Evolutionary conservation across 768 basidiomycete genomes (phyloP), one percentile per base, ranked within the genome.

Genomic region (Leccinum rimulosum): DNA sequence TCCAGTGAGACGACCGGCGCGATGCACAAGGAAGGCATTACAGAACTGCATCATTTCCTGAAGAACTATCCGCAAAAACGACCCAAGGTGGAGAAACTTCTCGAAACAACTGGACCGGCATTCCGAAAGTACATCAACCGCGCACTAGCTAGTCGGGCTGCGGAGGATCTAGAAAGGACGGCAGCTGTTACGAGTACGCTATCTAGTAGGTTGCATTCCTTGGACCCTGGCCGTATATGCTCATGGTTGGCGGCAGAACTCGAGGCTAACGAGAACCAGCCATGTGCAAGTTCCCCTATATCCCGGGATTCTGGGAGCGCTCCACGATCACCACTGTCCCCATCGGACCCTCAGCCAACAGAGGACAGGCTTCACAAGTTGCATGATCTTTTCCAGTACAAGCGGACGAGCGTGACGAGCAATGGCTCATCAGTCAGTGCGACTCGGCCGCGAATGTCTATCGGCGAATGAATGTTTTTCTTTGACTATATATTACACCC

Each of bases 121-220:
- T 96, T 95, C 79, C 84, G 91, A 52, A 94, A 94, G 68, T 96
- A 96, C 68, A 92, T 95, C 66, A 89, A 85, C 35, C 84, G 93
- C 49, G 93, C 94, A 2, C 75, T 95, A 25, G 93, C 92, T 0
- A 94, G 85, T 68, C 81, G 93, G 56, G 91, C 91, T n/a, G 87
- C 88, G 10, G 91, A 94, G 67, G 93, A 95, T 65, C 81, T 89
- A 63, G 91, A 93, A 72, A 77, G 91, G 65, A 82, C 85, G 54
- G 86, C 83, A 31, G 90, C 86, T 8, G 90, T 93, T n/a, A 83
- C 89, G n/a, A 84, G 89, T 65, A 91, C 91, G 1, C 70, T 93
- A 45, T 88, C 88, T 4, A 90, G 91, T 94, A 67, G 64, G 88
- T 79, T 30, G 38, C 38, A 30, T 59, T 52, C 52, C 43, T 48